Conservation (phyloP, 2,329 filamentous ascomycete genomes). For the Fusarium sp. region DNA sequence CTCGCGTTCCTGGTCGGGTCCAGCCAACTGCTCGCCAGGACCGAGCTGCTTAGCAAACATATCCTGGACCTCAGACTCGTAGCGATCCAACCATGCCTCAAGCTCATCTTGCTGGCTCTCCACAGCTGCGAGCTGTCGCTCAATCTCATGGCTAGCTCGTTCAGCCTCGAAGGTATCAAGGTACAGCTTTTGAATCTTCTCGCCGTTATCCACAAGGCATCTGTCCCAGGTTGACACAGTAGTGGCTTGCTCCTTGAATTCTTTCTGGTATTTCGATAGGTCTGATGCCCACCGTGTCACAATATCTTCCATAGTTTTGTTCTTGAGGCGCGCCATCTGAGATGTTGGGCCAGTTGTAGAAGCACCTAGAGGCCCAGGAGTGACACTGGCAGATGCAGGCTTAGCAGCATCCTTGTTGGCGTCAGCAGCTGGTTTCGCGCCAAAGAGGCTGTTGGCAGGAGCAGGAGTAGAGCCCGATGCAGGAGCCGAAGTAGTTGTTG, state of each 20-base stretch:
- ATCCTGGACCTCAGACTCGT: constrained; percentile 91
- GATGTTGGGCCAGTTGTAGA: constrained; percentile 87
- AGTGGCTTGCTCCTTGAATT: constrained; percentile 90
- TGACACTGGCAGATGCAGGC: constrained; percentile 48
- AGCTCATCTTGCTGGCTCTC: constrained; percentile 95
- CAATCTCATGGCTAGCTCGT: constrained; percentile 91
- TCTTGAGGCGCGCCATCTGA: constrained; percentile 90
- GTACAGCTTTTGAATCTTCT: constrained; percentile 95
- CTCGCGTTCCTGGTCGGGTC: constrained; percentile 95
- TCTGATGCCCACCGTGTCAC: constrained; percentile 97
- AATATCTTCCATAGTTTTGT: constrained; percentile 99
- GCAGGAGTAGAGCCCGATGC: constrained; percentile 49
- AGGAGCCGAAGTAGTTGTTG: constrained; percentile 48
- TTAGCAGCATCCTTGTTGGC: constrained; percentile 50
- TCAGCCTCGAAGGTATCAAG: constrained; percentile 94
- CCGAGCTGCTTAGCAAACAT: constrained; percentile 85
- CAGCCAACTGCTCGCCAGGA: constrained; percentile 80
- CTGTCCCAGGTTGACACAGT: constrained; percentile 93
- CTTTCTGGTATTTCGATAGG: constrained; percentile 94
- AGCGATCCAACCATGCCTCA: constrained; percentile 87
- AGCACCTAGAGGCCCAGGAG: constrained; percentile 67
- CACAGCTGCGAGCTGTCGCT: constrained; percentile 88
- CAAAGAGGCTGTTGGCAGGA: constrained; percentile 52
- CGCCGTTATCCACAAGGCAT: constrained; percentile 90
- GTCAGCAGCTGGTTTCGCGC: constrained; percentile 52